Base-by-base conservation (phyloP, 208 protist species). In the Crithidia sp. region DNA sequence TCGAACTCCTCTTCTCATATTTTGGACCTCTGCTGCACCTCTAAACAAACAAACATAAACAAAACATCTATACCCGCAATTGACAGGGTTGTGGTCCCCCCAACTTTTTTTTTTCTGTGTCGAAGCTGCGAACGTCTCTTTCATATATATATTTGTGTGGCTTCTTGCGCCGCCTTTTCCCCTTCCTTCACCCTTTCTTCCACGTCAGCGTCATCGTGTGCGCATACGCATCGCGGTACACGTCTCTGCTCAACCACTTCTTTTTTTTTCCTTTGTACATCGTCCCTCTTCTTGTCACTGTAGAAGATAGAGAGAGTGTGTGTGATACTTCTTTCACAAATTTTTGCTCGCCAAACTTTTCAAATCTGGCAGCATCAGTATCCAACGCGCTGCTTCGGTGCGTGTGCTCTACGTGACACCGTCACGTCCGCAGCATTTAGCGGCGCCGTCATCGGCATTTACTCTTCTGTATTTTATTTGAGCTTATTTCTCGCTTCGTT, bases 401-500 rank as follows among this genome's bases (percentile, higher is more conserved):
- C 54, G 7, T n/a, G 5, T 39, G 54, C 54, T 36, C 28, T 28
- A 28, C 28, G 28, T 28, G 28, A 28, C 28, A 28, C 28, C 0
- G 28, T 28, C 28, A 28, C 28, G 1, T 28, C 28, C 28, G 28
- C 28, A 28, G 28, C 28, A 28, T 28, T 28, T 28, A 28, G 28
- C 28, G 28, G 28, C 28, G 28, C 28, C 28, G 28, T 28, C 28
- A 28, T 28, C 1, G 28, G 28, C 28, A 28, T 49, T 13, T 49
- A 49, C 12, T 2, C 45, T 14, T 49, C 45, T 49, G 45, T 13
- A 49, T 65, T 72, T n/a, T 7, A 71, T 67, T 71, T 72, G 7
- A 19, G 10, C 39, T n/a, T 16, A 16, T 59, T 3, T 37, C 40
- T 39, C 12, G 19, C 17, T 55, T 13, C 45, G 9, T 13, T 13